Evolutionary conservation across 441 rosid species (phyloP).

Genomic region (Syzygium syzygioides): DNA sequence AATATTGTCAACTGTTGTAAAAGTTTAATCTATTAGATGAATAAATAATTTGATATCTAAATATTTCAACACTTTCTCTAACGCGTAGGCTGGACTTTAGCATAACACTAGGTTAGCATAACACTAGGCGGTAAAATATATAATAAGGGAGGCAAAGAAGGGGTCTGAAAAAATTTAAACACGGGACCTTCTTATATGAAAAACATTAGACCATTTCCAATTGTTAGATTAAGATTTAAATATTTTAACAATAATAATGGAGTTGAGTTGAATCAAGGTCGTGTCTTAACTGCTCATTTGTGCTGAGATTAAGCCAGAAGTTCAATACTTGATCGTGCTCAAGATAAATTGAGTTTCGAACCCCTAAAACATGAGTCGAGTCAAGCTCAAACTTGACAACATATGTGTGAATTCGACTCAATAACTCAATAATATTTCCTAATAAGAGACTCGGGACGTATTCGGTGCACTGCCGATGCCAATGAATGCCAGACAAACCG

Average conservation of each 20-base stretch:
- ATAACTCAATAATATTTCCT: neutral
- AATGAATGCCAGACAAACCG: neutral
- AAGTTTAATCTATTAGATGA: too few species aligned
- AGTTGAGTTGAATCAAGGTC: neutral
- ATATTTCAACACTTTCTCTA: too few species aligned
- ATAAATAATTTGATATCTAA: neutral
- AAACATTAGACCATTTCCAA: neutral
- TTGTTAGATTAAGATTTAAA: neutral
- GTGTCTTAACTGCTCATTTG: too few species aligned
- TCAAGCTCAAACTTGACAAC: neutral
- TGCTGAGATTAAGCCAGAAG: neutral
- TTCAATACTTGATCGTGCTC: neutral
- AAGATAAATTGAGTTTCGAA: neutral
- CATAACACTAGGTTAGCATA: too few species aligned
- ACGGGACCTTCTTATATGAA: too few species aligned
- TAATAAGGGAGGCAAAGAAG: too few species aligned
- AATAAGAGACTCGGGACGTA: neutral
- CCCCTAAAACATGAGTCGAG: neutral
- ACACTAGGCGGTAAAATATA: too few species aligned
- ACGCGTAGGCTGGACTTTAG: neutral
- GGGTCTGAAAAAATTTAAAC: neutral
- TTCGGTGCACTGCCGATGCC: neutral
- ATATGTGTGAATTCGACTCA: neutral
- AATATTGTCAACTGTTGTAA: neutral
- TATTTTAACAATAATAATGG: neutral